Conservation (phyloP, 345 rosid genomes). For the Geranium brycei region DNA sequence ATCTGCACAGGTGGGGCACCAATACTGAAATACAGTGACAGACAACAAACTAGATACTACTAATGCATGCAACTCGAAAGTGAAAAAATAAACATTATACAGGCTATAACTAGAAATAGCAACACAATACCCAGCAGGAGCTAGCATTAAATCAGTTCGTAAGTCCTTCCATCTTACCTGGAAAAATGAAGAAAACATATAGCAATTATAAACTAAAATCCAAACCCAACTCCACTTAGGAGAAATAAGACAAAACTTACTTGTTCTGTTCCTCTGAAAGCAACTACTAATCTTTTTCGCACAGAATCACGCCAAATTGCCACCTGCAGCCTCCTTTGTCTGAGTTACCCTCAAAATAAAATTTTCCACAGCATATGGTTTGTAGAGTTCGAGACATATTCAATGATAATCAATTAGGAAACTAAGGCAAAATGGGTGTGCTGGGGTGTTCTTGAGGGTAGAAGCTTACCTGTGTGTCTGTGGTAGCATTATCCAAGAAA, state of each 20-base stretch:
- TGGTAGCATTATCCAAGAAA: slow-evolving; percentile 65
- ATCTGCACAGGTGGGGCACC: not conserved
- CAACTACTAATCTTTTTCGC: slow-evolving; percentile 63
- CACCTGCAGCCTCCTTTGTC: slow-evolving; percentile 34
- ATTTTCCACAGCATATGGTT: slow-evolving; percentile 2
- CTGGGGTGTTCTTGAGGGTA: slow-evolving; percentile 1
- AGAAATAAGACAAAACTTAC: slow-evolving; percentile 30
- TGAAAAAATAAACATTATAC: slow-evolving; percentile 4
- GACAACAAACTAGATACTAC: not conserved
- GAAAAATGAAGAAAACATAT: slow-evolving; percentile 13
- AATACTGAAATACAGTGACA: not conserved
- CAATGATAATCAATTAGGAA: not conserved
- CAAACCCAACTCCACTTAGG: slow-evolving; percentile 3
- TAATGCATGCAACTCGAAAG: not conserved
- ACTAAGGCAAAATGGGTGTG: slow-evolving; percentile 1
- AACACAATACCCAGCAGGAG: slow-evolving; percentile 65
- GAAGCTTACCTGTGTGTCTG: slow-evolving; percentile 72
- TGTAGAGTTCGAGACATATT: not conserved
- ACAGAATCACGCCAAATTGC: slow-evolving; percentile 94
- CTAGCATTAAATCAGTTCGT: slow-evolving; percentile 81
- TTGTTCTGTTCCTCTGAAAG: slow-evolving; percentile 97
- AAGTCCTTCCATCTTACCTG: slow-evolving; percentile 94
- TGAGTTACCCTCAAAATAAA: slow-evolving; percentile 14
- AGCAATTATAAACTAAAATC: slow-evolving; percentile 11
- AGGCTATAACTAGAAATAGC: slow-evolving; percentile 7